Conservation (phyloP, 345 rosid species). For the Carallia brachiata region DNA sequence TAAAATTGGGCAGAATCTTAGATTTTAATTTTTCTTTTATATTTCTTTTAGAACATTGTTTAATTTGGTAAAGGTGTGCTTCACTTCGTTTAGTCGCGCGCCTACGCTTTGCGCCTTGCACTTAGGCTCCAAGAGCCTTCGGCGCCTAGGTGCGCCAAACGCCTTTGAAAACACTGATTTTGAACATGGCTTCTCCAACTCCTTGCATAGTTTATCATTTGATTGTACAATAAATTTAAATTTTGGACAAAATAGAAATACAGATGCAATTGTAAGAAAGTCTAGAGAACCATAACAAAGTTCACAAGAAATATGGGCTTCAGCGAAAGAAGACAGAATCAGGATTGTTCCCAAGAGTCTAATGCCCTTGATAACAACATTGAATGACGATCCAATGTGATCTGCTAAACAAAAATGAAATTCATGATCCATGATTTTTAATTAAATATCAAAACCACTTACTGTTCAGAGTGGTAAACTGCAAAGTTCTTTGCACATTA, state of each 20-base stretch:
- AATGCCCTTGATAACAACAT: conserved; percentile 9
- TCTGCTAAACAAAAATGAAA: background rate
- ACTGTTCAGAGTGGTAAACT: conserved; percentile 77
- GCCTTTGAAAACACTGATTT: no score
- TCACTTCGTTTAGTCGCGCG: no score
- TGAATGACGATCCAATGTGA: background rate
- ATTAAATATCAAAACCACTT: conserved; percentile 31
- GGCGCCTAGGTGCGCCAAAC: no score
- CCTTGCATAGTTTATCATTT: background rate
- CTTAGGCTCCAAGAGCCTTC: no score
- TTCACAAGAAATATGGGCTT: background rate
- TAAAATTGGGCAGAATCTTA: no score
- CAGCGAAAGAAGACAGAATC: background rate
- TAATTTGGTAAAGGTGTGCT: no score
- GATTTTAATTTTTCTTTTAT: no score
- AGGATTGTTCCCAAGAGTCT: background rate
- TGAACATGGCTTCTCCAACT: background rate
- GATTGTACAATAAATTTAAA: no score
- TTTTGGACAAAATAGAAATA: no score
- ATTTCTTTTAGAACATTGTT: no score
- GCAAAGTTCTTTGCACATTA: conserved; percentile 77
- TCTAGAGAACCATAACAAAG: background rate
- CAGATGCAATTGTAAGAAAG: no score
- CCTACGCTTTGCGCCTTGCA: no score
- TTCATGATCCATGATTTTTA: background rate